Percentiles rank a stretch among this genome's conserved stretches.
phyloP scores from a whole-genome alignment of 768 basidiomycete genomes.

The Asterophora lycoperdoides region DNA sequence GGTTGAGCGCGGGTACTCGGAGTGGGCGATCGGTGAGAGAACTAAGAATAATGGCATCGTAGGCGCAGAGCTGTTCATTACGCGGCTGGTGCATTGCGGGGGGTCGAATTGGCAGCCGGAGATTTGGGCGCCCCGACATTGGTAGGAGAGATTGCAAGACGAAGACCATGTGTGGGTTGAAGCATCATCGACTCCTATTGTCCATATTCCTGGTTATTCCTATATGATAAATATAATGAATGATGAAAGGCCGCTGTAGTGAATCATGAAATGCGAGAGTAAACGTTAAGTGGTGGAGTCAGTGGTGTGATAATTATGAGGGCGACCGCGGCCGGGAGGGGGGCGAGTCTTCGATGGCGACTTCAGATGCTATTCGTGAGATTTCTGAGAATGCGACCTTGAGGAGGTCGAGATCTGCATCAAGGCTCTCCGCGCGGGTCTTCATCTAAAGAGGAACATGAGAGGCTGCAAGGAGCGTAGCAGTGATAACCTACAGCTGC shows the following conservation, averaged over 20 bases:
- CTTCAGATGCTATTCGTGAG: slow-evolving; percentile 69
- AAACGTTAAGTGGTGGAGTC: neutral
- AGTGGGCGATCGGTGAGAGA: slow-evolving; percentile 30
- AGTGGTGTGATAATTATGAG: neutral
- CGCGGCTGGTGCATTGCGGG: slow-evolving; percentile 33
- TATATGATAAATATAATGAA: slow-evolving; percentile 5
- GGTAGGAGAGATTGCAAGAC: neutral
- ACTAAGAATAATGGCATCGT: slow-evolving; percentile 15
- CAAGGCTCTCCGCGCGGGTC: slow-evolving; percentile 77
- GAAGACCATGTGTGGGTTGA: neutral
- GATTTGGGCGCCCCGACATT: slow-evolving; percentile 28
- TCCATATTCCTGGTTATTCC: neutral
- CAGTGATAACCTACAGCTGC: slow-evolving; percentile 52
- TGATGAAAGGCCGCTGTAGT: neutral
- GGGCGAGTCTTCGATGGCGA: slow-evolving; percentile 42
- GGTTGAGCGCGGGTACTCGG: slow-evolving; percentile 33
- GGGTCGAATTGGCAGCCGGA: slow-evolving; percentile 43
- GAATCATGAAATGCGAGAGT: neutral
- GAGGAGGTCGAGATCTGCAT: slow-evolving; percentile 78
- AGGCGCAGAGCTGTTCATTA: slow-evolving; percentile 34
- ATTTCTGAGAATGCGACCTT: slow-evolving; percentile 83
- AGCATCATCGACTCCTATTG: slow-evolving; percentile 1
- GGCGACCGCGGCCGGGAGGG: neutral
- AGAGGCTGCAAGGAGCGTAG: neutral
- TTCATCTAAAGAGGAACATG: slow-evolving; percentile 63